Evolutionary conservation across 2,329 filamentous ascomycete species (phyloP).

Genomic region (Apiospora phragmitis): DNA sequence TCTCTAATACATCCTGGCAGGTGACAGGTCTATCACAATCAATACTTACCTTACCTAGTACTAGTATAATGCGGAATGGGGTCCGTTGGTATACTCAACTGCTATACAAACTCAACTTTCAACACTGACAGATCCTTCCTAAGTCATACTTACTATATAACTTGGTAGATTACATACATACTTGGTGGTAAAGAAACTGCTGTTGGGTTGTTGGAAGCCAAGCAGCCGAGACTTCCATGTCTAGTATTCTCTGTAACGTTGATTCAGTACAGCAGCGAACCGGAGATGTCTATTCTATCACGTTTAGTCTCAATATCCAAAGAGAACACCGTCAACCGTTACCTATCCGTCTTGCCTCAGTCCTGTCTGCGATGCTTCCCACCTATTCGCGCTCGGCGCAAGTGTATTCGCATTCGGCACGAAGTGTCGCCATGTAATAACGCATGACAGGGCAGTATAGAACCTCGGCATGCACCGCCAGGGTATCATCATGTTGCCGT

Average conservation of each 20-base stretch:
- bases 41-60: neutral
- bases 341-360: neutral
- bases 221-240: neutral
- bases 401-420: constrained; percentile 2
- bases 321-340: neutral
- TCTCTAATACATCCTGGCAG: neutral
- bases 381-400: neutral
- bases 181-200: neutral
- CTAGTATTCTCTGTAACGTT: neutral
- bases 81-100: constrained; percentile 1
- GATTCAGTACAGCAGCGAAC: no score
- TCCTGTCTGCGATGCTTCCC: neutral
- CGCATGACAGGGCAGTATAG: neutral
- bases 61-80: neutral
- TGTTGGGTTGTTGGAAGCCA: neutral
- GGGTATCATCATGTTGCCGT: neutral
- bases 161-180: neutral
- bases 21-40: neutral
- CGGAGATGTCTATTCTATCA: neutral
- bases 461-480: neutral
- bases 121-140: neutral
- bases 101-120: neutral
- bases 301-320: neutral
- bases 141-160: neutral
- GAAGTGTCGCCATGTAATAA: neutral